A percentile compares a stretch with the other conserved stretches of the same genome.
These are phyloP conservation scores for Anthoceros angustus DNA, from an alignment of 225 moss, liverwort and hornwort genomes.

Conservation along the genomic window DNA sequence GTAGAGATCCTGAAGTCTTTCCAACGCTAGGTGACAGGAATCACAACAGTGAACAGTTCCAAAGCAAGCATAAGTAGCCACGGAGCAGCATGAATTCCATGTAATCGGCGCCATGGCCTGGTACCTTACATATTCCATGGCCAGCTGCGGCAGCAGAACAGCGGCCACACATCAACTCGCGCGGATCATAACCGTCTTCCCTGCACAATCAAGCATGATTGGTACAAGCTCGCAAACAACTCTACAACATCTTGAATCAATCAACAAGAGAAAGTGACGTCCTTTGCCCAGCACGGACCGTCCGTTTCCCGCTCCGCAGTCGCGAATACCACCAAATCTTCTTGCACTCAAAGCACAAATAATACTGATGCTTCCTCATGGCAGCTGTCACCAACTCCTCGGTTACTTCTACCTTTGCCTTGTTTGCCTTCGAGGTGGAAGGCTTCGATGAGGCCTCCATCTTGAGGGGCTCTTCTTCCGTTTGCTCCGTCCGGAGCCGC, in stretches of 20 bases:
- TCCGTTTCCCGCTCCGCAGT: conserved; percentile 23
- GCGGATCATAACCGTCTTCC: conserved; percentile 16
- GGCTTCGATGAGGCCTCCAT: too few species aligned
- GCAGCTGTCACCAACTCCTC: conserved; percentile 37
- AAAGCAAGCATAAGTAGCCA: conserved; percentile 49
- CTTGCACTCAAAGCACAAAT: conserved; percentile 37
- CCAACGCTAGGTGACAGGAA: conserved; percentile 36
- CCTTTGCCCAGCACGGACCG: conserved; percentile 14
- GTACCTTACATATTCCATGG: conserved; percentile 26
- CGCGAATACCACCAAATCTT: conserved; percentile 44
- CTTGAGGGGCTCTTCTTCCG: too few species aligned
- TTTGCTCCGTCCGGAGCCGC: too few species aligned
- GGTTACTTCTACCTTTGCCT: conserved; percentile 28
- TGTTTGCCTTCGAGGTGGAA: conserved; percentile 25
- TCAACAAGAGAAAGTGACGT: too few species aligned
- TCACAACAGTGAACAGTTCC: conserved; percentile 48
- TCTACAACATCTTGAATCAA: background rate
- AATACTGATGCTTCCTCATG: conserved; percentile 34
- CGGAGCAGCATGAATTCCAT: conserved; percentile 60
- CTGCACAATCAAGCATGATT: conserved; percentile 6
- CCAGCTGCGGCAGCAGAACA: conserved; percentile 41
- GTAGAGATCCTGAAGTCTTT: conserved; percentile 26
- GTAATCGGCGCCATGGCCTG: conserved; percentile 41
- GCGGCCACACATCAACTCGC: conserved; percentile 40
- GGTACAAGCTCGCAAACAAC: background rate